phyloP scores from a whole-genome alignment of 306 rosid genomes.

The Canavalia gladiata region DNA sequence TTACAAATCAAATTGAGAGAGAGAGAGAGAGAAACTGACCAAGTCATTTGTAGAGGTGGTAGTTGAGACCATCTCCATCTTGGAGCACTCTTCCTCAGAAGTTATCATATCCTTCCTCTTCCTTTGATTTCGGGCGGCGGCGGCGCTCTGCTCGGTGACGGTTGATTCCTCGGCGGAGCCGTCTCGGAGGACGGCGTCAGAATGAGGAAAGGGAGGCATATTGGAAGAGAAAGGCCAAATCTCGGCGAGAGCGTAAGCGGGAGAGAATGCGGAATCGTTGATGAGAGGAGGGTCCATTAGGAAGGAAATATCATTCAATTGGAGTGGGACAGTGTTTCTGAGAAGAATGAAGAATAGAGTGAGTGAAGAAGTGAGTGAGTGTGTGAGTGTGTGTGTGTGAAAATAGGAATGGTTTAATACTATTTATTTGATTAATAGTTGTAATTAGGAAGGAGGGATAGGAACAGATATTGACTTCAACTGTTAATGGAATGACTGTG shows the following conservation, averaged over 20 bases:
- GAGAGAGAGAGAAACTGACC: constrained; percentile 53
- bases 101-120: constrained; percentile 67
- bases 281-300: constrained; percentile 86
- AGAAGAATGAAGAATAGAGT: too few relatives aligned
- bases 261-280: constrained; percentile 77
- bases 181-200: constrained; percentile 46
- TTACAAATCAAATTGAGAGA: not conserved
- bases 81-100: constrained; percentile 78
- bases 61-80: constrained; percentile 67
- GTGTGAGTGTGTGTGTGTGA: not conserved
- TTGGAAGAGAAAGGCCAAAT: constrained; percentile 67
- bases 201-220: constrained; percentile 43
- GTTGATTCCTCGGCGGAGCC: constrained; percentile 79
- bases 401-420: not conserved
- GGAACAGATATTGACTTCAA: not conserved
- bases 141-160: constrained; percentile 64
- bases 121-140: constrained; percentile 43
- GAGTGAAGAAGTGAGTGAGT: not conserved
- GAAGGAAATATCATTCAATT: not conserved
- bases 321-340: not conserved
- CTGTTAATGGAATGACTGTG: constrained; percentile 10
- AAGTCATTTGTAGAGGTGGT: constrained; percentile 58
- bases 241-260: constrained; percentile 75
- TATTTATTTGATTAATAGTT: not conserved
- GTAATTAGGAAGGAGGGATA: not conserved